Conservation (phyloP, 2,329 filamentous ascomycete species). For the Elsinoe ampelina region DNA sequence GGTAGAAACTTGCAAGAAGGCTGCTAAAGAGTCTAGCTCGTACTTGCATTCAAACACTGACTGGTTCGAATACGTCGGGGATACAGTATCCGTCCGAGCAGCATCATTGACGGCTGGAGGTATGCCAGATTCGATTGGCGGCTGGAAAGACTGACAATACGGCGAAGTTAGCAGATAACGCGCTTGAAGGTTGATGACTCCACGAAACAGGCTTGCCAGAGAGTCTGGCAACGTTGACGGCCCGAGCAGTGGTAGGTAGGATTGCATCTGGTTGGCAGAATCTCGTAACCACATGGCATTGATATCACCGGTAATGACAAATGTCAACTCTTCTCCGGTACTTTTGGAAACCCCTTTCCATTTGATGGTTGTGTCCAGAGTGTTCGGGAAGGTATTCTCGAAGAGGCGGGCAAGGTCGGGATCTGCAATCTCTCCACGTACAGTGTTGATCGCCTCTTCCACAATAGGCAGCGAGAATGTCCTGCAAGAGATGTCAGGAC, state of each 20-base stretch:
- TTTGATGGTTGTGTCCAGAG: constrained; percentile 61
- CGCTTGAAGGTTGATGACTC: constrained; percentile 62
- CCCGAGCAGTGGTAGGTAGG: constrained; percentile 53
- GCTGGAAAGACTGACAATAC: constrained; percentile 46
- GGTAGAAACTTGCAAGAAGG: constrained; percentile 41
- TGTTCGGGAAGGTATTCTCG: constrained; percentile 64
- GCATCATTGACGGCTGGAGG: constrained; percentile 30
- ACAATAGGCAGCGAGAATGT: constrained; percentile 39
- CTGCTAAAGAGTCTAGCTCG: constrained; percentile 44
- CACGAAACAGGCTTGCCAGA: constrained; percentile 58
- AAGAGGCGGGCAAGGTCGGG: constrained; percentile 61
- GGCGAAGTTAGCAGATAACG: constrained; percentile 55
- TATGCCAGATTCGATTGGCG: constrained; percentile 40
- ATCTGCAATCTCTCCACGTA: constrained; percentile 32
- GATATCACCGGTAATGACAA: constrained; percentile 47
- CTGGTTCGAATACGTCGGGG: constrained; percentile 33
- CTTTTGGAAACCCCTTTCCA: constrained; percentile 57
- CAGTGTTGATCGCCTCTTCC: constrained; percentile 31
- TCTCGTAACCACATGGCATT: constrained; percentile 48
- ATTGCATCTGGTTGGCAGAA: constrained; percentile 61
- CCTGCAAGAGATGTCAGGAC: constrained; percentile 35
- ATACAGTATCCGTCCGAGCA: constrained; percentile 34
- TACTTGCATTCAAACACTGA: constrained; percentile 47
- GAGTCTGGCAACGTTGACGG: constrained; percentile 47
- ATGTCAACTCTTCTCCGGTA: constrained; percentile 53